Evolutionary conservation across 2,329 filamentous ascomycete species (phyloP).

Genomic region (Aspergillus caelatus): DNA sequence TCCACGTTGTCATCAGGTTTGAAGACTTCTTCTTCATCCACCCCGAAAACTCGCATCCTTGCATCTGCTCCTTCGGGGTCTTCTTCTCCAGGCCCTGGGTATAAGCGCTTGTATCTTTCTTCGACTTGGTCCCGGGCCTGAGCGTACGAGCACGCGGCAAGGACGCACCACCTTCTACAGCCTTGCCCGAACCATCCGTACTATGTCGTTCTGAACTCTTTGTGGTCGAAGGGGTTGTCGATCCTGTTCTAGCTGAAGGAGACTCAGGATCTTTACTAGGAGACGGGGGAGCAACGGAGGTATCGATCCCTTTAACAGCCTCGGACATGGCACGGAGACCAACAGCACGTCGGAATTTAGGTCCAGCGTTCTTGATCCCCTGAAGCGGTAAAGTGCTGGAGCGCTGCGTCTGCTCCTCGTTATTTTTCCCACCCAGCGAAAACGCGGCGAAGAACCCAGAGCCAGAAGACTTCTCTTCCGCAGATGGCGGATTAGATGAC

Average conservation of each 20-base stretch:
- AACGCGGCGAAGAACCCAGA: slow-evolving; percentile 47
- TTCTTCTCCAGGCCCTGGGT: slow-evolving; percentile 82
- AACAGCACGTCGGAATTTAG: slow-evolving; percentile 60
- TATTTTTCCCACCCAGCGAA: slow-evolving; percentile 50
- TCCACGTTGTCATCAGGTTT: slow-evolving; percentile 96
- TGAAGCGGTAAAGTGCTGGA: slow-evolving; percentile 52
- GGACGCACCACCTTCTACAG: slow-evolving; percentile 51
- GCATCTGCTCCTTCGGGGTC: slow-evolving; percentile 78
- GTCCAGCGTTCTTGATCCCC: slow-evolving; percentile 61
- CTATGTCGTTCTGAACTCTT: slow-evolving; percentile 81
- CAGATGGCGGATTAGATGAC: slow-evolving; percentile 57
- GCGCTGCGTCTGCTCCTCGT: slow-evolving; percentile 55
- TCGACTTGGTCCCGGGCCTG: slow-evolving; percentile 64
- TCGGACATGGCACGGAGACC: slow-evolving; percentile 88
- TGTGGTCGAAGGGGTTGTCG: slow-evolving; percentile 66
- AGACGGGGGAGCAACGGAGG: slow-evolving; percentile 45
- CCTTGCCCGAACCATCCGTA: slow-evolving; percentile 60
- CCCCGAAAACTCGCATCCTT: slow-evolving; percentile 86
- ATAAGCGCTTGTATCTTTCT: slow-evolving; percentile 95
- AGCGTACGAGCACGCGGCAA: slow-evolving; percentile 56
- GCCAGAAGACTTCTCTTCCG: slow-evolving; percentile 54
- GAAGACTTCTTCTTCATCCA: slow-evolving; percentile 99
- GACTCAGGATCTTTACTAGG: slow-evolving; percentile 57
- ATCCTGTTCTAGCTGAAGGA: slow-evolving; percentile 76
- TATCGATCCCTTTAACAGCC: slow-evolving; percentile 56